Conservation (phyloP, 2,329 filamentous ascomycete genomes). For the Phyllosticta citriasiana region DNA sequence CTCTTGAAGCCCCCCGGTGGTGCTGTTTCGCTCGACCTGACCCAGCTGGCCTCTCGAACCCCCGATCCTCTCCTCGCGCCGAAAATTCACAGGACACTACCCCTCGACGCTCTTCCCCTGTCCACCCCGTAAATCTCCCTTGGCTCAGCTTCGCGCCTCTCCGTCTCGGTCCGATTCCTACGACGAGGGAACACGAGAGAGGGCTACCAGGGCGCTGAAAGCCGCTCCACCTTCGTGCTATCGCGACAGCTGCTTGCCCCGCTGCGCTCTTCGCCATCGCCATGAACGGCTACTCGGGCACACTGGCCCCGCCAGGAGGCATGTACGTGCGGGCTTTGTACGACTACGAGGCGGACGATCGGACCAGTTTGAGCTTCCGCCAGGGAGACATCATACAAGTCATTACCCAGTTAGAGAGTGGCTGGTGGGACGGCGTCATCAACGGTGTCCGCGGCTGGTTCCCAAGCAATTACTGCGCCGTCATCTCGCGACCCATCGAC, state of each 20-base stretch:
- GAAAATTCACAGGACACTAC: not conserved
- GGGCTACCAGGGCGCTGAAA: slow-evolving; percentile 5
- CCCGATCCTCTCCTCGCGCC: slow-evolving; percentile 1
- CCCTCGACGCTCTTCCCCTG: not conserved
- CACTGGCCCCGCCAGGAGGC: slow-evolving; percentile 39
- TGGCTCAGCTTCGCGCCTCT: slow-evolving; percentile 5
- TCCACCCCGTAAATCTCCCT: slow-evolving; percentile 1
- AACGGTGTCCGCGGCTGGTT: slow-evolving; percentile 97
- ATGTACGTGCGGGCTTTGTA: slow-evolving; percentile 95
- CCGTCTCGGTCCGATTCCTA: slow-evolving; percentile 10
- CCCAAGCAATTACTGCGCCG: slow-evolving; percentile 94
- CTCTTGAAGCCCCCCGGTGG: slow-evolving; percentile 11
- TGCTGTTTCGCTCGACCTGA: slow-evolving; percentile 11
- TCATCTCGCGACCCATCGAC: slow-evolving; percentile 69
- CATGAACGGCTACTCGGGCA: slow-evolving; percentile 44
- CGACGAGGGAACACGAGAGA: slow-evolving; percentile 1
- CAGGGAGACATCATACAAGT: slow-evolving; percentile 97
- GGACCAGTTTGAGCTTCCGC: slow-evolving; percentile 91
- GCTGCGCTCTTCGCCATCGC: slow-evolving; percentile 13
- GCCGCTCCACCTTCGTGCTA: not conserved
- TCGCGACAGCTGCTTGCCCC: slow-evolving; percentile 9
- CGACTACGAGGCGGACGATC: slow-evolving; percentile 95
- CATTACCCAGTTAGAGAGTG: slow-evolving; percentile 93
- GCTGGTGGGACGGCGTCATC: slow-evolving; percentile 99
- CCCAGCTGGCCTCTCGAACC: slow-evolving; percentile 9